Percentiles rank a stretch among this genome's conserved stretches.
Conservation (phyloP, 2,329 filamentous ascomycete species). For the Colletotrichum coccodes region DNA sequence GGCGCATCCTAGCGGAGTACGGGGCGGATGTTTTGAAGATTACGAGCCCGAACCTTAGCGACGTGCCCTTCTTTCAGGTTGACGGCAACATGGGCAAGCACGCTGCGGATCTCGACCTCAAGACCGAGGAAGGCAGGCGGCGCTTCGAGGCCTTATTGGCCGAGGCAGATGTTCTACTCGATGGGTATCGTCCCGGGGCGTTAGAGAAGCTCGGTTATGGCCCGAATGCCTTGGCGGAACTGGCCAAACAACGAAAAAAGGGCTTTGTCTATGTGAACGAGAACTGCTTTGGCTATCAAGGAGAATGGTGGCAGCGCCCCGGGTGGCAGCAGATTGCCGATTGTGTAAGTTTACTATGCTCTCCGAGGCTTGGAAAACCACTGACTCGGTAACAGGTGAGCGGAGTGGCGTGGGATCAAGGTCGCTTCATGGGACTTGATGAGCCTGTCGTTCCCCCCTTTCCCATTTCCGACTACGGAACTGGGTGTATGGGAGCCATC, state of each 20-base stretch:
- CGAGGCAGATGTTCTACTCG: slow-evolving; percentile 72
- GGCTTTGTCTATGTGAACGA: slow-evolving; percentile 77
- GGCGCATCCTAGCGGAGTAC: slow-evolving; percentile 77
- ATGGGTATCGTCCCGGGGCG: slow-evolving; percentile 76
- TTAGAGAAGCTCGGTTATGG: slow-evolving; percentile 73
- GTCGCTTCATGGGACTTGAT: slow-evolving; percentile 67
- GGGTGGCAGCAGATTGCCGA: slow-evolving; percentile 82
- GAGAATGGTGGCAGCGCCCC: slow-evolving; percentile 70
- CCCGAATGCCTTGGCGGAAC: slow-evolving; percentile 59
- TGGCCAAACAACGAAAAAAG: slow-evolving; percentile 64
- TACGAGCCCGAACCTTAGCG: slow-evolving; percentile 73
- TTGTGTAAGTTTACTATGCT: slow-evolving; percentile 51
- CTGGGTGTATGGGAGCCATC: slow-evolving; percentile 77
- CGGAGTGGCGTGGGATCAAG: slow-evolving; percentile 70
- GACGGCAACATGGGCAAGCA: slow-evolving; percentile 80
- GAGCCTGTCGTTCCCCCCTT: slow-evolving; percentile 75
- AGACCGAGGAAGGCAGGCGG: slow-evolving; percentile 60
- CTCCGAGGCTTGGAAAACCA: too few relatives aligned
- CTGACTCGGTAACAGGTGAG: slow-evolving; percentile 44
- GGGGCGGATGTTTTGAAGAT: slow-evolving; percentile 80
- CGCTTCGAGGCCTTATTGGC: slow-evolving; percentile 68
- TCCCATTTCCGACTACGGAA: slow-evolving; percentile 74
- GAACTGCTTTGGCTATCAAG: slow-evolving; percentile 73
- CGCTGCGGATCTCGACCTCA: slow-evolving; percentile 71
- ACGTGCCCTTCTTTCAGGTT: slow-evolving; percentile 78